A percentile compares a stretch with the other conserved stretches of the same genome.
Evolutionary conservation across 805 yeast genomes (phyloP).

Genomic region (Yamadazyma sp.): DNA sequence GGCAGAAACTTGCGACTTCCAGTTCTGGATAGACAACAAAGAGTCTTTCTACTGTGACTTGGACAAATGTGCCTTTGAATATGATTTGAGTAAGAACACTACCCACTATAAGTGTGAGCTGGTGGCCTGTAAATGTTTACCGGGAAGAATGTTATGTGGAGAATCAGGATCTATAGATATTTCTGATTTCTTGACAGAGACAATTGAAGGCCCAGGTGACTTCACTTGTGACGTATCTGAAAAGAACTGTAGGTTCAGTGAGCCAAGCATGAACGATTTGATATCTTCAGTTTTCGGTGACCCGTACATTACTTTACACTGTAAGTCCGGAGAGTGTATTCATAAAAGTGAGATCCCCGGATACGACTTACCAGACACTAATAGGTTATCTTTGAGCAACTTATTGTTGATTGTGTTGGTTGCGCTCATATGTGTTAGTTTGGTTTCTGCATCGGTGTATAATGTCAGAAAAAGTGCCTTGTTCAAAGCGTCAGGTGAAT

Average conservation of each 20-base stretch:
- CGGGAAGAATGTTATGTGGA: constrained; percentile 93
- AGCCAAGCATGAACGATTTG: constrained; percentile 93
- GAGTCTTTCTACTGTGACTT: constrained; percentile 92
- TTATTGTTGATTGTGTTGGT: constrained; percentile 47
- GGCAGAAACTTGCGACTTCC: constrained; percentile 73
- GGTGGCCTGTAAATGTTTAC: constrained; percentile 85
- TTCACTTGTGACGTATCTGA: constrained; percentile 71
- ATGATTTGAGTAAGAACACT: constrained; percentile 58
- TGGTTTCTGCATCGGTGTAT: constrained; percentile 43
- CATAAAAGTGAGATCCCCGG: constrained; percentile 95
- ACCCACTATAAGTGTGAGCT: constrained; percentile 77
- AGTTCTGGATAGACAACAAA: constrained; percentile 89
- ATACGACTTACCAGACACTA: constrained; percentile 63
- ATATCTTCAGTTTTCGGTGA: constrained; percentile 95
- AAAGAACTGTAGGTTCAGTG: constrained; percentile 75
- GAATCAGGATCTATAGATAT: constrained; percentile 92
- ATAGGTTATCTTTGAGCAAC: constrained; percentile 45
- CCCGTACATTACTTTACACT: constrained; percentile 75
- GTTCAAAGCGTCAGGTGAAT: constrained; percentile 37
- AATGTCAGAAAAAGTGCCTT: constrained; percentile 62
- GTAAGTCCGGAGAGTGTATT: constrained; percentile 87
- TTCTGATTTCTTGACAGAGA: constrained; percentile 85
- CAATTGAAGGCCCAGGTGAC: constrained; percentile 91
- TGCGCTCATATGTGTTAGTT: constrained; percentile 42
- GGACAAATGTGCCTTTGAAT: constrained; percentile 65